These are phyloP conservation scores for Melastoma malabathricum DNA, from an alignment of 345 rosid genomes.

Conservation along the genomic window DNA sequence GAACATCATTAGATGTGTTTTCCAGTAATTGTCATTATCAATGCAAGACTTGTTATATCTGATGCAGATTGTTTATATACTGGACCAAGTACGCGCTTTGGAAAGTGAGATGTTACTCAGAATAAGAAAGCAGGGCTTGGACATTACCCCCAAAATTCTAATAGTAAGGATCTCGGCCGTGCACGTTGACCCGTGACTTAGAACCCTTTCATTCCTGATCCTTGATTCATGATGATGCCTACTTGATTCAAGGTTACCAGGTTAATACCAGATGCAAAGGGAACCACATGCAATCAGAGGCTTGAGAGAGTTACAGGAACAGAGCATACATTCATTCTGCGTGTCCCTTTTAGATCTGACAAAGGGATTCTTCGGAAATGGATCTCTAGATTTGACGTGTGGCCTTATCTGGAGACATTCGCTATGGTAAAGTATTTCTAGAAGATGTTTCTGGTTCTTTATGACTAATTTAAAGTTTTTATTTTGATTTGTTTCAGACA, in stretches of 20 bases:
- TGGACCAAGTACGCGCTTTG: conserved; percentile 96
- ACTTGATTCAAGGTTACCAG: conserved; percentile 7
- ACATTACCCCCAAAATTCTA: conserved; percentile 70
- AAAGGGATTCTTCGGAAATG: conserved; percentile 11
- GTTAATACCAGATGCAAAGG: conserved; percentile 10
- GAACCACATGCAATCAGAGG: conserved; percentile 9
- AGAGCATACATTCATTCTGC: conserved; percentile 9
- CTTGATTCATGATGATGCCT: background rate
- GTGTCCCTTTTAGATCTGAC: conserved; percentile 10
- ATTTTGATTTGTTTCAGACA: too few relatives aligned
- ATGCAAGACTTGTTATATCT: background rate
- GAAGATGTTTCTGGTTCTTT: too few relatives aligned
- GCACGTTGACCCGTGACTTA: background rate
- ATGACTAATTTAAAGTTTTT: too few relatives aligned
- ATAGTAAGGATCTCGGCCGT: conserved; percentile 39
- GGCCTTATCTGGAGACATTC: conserved; percentile 89
- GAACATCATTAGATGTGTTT: background rate
- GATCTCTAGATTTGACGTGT: conserved; percentile 68
- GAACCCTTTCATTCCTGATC: background rate
- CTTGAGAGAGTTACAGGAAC: conserved; percentile 10
- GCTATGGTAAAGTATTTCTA: background rate
- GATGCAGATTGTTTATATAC: conserved; percentile 76
- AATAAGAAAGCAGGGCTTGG: conserved; percentile 79
- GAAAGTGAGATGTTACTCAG: conserved; percentile 85
- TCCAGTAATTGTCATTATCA: background rate